Evolutionary conservation across 495 filamentous ascomycete species (phyloP).

Genomic region (Podospora pseudocomata): DNA sequence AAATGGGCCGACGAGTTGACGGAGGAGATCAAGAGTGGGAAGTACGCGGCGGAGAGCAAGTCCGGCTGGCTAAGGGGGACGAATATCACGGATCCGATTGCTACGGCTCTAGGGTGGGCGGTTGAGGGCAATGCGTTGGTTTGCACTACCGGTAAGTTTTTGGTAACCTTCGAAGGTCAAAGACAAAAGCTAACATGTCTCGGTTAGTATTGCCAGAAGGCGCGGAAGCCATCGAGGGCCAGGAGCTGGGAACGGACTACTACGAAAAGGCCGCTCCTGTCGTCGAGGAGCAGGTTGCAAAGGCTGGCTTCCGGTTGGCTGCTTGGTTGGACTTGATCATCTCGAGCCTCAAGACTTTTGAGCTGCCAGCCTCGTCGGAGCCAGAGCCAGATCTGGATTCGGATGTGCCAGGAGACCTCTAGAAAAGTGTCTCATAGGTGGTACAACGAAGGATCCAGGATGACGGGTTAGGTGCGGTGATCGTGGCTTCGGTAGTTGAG

Average conservation of each 20-base stretch:
- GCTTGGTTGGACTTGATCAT: conserved; percentile 57
- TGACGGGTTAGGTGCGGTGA: not conserved
- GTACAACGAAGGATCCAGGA: conserved; percentile 6
- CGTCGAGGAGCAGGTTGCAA: conserved; percentile 70
- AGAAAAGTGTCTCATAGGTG: not conserved
- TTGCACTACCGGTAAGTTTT: conserved; percentile 48
- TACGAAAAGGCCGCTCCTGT: conserved; percentile 58
- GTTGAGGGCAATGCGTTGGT: conserved; percentile 57
- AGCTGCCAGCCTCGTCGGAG: conserved; percentile 2
- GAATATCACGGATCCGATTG: conserved; percentile 46
- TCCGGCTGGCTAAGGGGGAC: conserved; percentile 49
- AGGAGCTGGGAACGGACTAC: conserved; percentile 61
- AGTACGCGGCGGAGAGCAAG: conserved; percentile 34
- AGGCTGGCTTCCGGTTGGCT: conserved; percentile 66
- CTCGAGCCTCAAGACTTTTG: conserved; percentile 20
- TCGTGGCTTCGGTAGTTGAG: conserved; percentile 14
- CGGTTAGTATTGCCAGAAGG: conserved; percentile 54
- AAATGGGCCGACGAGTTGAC: conserved; percentile 52
- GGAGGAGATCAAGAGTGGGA: conserved; percentile 50
- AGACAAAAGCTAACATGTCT: conserved; percentile 6
- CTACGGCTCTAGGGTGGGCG: conserved; percentile 58
- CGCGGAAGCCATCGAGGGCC: conserved; percentile 46
- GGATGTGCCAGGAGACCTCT: conserved; percentile 2
- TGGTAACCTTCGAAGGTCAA: not conserved
- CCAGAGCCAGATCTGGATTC: not conserved